A percentile compares a stretch with the other conserved stretches of the same genome.
Evolutionary conservation across 148 eudicot species (phyloP).

Genomic region (Amaranthus cruentus): DNA sequence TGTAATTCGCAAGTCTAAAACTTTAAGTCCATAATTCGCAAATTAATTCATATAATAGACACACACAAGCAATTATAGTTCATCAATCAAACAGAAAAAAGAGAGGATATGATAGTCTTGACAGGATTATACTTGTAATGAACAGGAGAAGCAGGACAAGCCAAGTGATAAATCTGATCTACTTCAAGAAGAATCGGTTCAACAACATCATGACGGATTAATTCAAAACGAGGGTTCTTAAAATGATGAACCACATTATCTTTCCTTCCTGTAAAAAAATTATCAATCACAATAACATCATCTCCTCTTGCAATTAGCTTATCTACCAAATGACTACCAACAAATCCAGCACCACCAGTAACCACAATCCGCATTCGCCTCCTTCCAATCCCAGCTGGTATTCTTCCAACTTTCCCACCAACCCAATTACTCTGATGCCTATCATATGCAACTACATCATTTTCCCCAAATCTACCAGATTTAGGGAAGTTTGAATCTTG

Average conservation of each 20-base stretch:
- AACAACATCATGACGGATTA: constrained; percentile 81
- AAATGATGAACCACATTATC: constrained; percentile 74
- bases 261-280: constrained; percentile 82
- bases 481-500: constrained; percentile 17
- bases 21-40: too few species aligned
- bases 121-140: constrained; percentile 80
- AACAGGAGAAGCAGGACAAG: constrained; percentile 84
- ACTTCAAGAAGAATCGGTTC: constrained; percentile 76
- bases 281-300: constrained; percentile 74
- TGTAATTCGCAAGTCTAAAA: too few species aligned
- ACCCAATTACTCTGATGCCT: constrained; percentile 12
- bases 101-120: constrained; percentile 82
- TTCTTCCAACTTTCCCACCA: constrained; percentile 30
- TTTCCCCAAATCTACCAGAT: not conserved
- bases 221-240: constrained; percentile 60
- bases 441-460: constrained; percentile 2
- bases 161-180: constrained; percentile 84
- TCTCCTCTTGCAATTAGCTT: constrained; percentile 62
- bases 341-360: constrained; percentile 79
- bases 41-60: too few species aligned
- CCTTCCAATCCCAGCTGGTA: constrained; percentile 58
- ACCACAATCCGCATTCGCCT: constrained; percentile 56
- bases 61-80: too few species aligned
- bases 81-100: not conserved
- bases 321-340: constrained; percentile 81